Percentiles rank a stretch among this genome's conserved stretches.
phyloP scores from a whole-genome alignment of 1,284 basidiomycete genomes.

The Pholiota adiposa region DNA sequence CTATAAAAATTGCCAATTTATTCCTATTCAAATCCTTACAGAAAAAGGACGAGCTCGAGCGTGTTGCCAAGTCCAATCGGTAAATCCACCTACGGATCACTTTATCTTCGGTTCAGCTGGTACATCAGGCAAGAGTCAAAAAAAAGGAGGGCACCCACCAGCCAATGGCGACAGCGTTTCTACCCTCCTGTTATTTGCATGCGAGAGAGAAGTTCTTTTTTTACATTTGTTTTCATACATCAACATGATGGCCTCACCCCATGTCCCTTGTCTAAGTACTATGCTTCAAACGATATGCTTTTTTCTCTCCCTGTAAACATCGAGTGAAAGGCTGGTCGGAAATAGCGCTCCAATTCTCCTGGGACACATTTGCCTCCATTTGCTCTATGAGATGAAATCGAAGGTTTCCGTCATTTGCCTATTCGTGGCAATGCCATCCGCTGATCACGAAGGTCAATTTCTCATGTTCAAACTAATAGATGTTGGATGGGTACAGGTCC shows the following conservation, averaged over 20 bases:
- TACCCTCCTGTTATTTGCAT: conserved; percentile 21
- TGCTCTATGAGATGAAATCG: not conserved
- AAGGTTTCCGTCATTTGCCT: not conserved
- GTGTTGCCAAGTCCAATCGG: conserved; percentile 99
- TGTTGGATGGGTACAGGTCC: too few species aligned
- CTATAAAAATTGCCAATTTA: conserved; percentile 3
- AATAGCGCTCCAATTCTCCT: not conserved
- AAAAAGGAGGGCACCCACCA: conserved; percentile 18
- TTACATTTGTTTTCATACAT: conserved; percentile 18
- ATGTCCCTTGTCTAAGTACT: conserved; percentile 23
- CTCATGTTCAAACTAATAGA: too few species aligned
- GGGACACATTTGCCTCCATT: not conserved
- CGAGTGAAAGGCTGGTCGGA: not conserved
- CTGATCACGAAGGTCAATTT: too few species aligned
- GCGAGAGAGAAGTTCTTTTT: conserved; percentile 19
- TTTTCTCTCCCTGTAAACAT: conserved; percentile 8
- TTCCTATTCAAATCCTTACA: conserved; percentile 33
- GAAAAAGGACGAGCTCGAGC: conserved; percentile 98
- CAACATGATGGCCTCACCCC: conserved; percentile 23
- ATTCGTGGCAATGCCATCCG: too few species aligned
- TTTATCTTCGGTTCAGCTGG: conserved; percentile 24
- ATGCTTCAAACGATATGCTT: conserved; percentile 24
- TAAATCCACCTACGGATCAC: conserved; percentile 44
- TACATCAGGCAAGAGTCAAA: conserved; percentile 23
- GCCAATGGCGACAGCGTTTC: conserved; percentile 17